These are phyloP conservation scores for Simplicillium aogashimaense DNA, from an alignment of 2,329 filamentous ascomycete species.

Conservation along the genomic window DNA sequence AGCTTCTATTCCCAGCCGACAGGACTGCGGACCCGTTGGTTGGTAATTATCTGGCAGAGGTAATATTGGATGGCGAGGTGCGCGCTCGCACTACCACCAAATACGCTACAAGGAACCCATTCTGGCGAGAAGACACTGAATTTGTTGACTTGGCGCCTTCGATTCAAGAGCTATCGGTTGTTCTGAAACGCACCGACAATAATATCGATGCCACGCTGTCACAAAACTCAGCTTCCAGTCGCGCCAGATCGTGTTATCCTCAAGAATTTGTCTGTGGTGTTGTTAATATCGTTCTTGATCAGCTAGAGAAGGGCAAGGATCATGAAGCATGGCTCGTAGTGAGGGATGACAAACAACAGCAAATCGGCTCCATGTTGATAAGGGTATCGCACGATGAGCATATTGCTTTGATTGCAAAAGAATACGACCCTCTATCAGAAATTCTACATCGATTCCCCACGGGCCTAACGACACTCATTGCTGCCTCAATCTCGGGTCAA, in stretches of 20 bases:
- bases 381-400: slow-evolving; percentile 79
- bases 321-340: slow-evolving; percentile 85
- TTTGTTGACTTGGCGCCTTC: slow-evolving; percentile 64
- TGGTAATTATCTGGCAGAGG: slow-evolving; percentile 70
- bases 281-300: slow-evolving; percentile 74
- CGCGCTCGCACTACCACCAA: slow-evolving; percentile 67
- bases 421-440: slow-evolving; percentile 76
- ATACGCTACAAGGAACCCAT: slow-evolving; percentile 60
- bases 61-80: slow-evolving; percentile 71
- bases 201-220: slow-evolving; percentile 32
- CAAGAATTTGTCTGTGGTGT: slow-evolving; percentile 52
- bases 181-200: slow-evolving; percentile 57
- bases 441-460: slow-evolving; percentile 77
- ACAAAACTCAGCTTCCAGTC: slow-evolving; percentile 1
- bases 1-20: slow-evolving; percentile 9
- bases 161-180: slow-evolving; percentile 58
- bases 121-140: slow-evolving; percentile 75
- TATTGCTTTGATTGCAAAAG: slow-evolving; percentile 74
- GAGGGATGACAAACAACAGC: slow-evolving; percentile 63
- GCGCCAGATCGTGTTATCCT: slow-evolving; percentile 28
- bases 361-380: slow-evolving; percentile 75
- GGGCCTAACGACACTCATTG: slow-evolving; percentile 76
- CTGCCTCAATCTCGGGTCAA: slow-evolving; percentile 66
- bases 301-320: slow-evolving; percentile 66
- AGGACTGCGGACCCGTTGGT: slow-evolving; percentile 32